phyloP scores from a whole-genome alignment of 352 stramenopile genomes.

The Albugo laibachii region DNA sequence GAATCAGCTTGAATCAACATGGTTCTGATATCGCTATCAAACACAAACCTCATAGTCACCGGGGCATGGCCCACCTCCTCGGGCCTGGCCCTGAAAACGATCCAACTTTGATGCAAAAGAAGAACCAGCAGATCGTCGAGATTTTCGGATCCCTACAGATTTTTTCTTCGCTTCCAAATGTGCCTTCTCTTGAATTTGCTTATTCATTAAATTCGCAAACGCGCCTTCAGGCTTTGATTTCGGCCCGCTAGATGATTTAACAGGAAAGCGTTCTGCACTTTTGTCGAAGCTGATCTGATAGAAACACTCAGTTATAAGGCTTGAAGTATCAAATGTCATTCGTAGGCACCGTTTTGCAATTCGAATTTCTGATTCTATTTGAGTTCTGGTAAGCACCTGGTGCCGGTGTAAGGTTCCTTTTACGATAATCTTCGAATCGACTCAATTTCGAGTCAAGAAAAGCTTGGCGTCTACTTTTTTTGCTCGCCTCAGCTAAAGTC shows the following conservation, averaged over 20 bases:
- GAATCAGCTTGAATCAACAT: neutral
- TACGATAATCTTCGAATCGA: conserved; percentile 6
- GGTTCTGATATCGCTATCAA: neutral
- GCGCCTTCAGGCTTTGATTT: conserved; percentile 38
- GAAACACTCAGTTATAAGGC: too few relatives aligned
- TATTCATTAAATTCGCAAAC: conserved; percentile 17
- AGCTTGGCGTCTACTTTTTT: conserved; percentile 19
- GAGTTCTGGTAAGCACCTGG: too few relatives aligned
- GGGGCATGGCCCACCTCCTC: conserved; percentile 20
- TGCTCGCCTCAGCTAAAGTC: conserved; percentile 31
- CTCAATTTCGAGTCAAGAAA: conserved; percentile 10
- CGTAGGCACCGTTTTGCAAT: too few relatives aligned
- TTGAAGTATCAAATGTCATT: too few relatives aligned
- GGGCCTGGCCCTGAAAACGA: conserved; percentile 21
- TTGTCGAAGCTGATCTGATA: too few relatives aligned
- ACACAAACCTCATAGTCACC: conserved; percentile 48
- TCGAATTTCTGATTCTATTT: too few relatives aligned
- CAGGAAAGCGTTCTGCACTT: too few relatives aligned
- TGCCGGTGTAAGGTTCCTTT: too few relatives aligned
- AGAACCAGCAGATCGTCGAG: conserved; percentile 24
- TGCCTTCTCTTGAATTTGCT: conserved; percentile 4
- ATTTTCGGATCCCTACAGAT: conserved; percentile 10
- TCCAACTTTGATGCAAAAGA: conserved; percentile 36
- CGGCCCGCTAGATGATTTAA: neutral
- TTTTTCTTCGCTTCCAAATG: neutral